Conservation (phyloP, 805 yeast genomes). For the Saccharomycopsis sp. region DNA sequence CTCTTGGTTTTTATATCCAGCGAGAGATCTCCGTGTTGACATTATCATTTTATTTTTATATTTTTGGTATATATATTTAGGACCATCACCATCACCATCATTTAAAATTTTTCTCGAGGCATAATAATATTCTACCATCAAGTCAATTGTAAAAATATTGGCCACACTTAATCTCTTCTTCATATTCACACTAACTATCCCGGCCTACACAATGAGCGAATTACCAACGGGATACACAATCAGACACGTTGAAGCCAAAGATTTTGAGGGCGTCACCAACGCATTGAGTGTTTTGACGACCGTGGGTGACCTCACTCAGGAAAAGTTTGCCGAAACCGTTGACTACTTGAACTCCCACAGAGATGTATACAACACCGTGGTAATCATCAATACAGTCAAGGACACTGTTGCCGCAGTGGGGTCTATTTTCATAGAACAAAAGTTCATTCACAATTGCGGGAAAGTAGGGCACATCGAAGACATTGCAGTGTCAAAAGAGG, state of each 20-base stretch:
- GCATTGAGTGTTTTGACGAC: conserved; percentile 67
- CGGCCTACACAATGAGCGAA: conserved; percentile 6
- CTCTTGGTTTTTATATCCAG: no score
- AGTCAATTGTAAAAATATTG: not conserved
- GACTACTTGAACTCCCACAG: conserved; percentile 48
- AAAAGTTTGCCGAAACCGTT: conserved; percentile 44
- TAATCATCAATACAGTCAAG: conserved; percentile 44
- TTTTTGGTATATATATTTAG: not conserved
- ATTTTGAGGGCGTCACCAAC: conserved; percentile 59
- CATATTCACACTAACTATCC: not conserved
- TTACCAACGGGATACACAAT: conserved; percentile 65
- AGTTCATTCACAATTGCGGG: conserved; percentile 79
- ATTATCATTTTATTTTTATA: no score
- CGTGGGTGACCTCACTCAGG: conserved; percentile 63
- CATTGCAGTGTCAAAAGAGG: conserved; percentile 65
- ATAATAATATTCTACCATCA: not conserved
- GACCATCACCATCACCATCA: not conserved
- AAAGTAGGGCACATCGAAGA: conserved; percentile 93
- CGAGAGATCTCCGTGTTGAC: not conserved
- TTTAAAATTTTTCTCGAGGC: conserved; percentile 1
- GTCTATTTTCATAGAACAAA: conserved; percentile 68
- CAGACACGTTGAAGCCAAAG: conserved; percentile 49
- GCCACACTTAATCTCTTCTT: not conserved
- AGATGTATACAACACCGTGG: conserved; percentile 60
- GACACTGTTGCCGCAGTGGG: conserved; percentile 76